Conservation (phyloP, 1,139 yeast genomes). For the Saccharomycopsis hybrid region DNA sequence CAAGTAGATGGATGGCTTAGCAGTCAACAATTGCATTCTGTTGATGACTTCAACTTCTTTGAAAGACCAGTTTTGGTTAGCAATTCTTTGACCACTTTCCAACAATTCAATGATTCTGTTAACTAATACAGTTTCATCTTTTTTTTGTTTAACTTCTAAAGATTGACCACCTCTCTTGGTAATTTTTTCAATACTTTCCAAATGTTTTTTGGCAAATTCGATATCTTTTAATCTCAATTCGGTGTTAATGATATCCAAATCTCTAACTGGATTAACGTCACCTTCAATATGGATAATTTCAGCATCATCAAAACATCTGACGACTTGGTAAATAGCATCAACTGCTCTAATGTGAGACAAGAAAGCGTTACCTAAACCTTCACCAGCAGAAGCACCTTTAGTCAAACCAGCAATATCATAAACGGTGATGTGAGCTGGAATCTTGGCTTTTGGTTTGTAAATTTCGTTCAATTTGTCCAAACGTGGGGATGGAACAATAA, state of each 20-base stretch:
- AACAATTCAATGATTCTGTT: constrained; percentile 67
- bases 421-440: constrained; percentile 90
- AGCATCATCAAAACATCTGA: constrained; percentile 96
- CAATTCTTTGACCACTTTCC: constrained; percentile 83
- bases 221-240: constrained; percentile 96
- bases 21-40: constrained; percentile 82
- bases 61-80: constrained; percentile 81
- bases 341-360: constrained; percentile 97
- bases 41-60: constrained; percentile 90
- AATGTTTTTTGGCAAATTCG: constrained; percentile 86
- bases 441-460: constrained; percentile 79
- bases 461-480: constrained; percentile 67
- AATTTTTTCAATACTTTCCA: constrained; percentile 80
- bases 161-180: constrained; percentile 95
- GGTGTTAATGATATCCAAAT: constrained; percentile 83
- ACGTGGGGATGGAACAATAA: constrained; percentile 89
- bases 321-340: constrained; percentile 96
- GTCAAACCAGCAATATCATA: constrained; percentile 98
- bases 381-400: constrained; percentile 96
- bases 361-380: constrained; percentile 97
- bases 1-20: constrained; percentile 93
- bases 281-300: constrained; percentile 98
- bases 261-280: constrained; percentile 94
- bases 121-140: constrained; percentile 83
- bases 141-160: constrained; percentile 88